A percentile compares a stretch with the other conserved stretches of the same genome.
Evolutionary conservation across 2,329 filamentous ascomycete species (phyloP).

Genomic region (Fusarium udum): DNA sequence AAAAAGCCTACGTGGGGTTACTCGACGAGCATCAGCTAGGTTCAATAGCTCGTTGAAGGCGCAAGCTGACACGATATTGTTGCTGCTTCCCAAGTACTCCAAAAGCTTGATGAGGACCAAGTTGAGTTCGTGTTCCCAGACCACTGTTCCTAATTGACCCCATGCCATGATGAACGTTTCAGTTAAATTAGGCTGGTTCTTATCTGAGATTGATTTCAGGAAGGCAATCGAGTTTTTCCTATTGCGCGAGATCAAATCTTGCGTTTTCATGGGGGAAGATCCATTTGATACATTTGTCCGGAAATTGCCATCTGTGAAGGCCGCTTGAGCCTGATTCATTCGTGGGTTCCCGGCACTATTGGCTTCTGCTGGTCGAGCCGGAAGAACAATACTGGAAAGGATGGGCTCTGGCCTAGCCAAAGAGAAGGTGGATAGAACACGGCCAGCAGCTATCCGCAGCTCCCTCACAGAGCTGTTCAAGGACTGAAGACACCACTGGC

Average conservation of each 20-base stretch:
- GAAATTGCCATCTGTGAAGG: background rate
- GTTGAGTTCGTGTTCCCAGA: constrained; percentile 84
- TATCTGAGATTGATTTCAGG: constrained; percentile 76
- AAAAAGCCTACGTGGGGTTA: constrained; percentile 75
- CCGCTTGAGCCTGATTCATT: constrained; percentile 12
- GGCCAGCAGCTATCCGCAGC: constrained; percentile 80
- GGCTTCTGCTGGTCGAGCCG: constrained; percentile 5
- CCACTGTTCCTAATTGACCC: constrained; percentile 81
- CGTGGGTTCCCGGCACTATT: background rate
- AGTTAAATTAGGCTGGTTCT: constrained; percentile 71
- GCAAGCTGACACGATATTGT: constrained; percentile 79
- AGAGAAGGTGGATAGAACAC: constrained; percentile 74
- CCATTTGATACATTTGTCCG: constrained; percentile 7
- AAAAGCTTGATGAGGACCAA: constrained; percentile 84
- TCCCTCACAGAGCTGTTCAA: constrained; percentile 87
- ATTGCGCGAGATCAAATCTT: constrained; percentile 53
- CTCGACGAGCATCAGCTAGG: constrained; percentile 71
- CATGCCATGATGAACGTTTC: constrained; percentile 89
- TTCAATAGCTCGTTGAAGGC: constrained; percentile 85
- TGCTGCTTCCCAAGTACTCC: constrained; percentile 86
- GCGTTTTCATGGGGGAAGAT: constrained; percentile 26
- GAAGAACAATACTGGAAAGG: constrained; percentile 14
- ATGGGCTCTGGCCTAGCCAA: constrained; percentile 39
- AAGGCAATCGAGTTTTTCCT: constrained; percentile 75
- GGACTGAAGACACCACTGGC: constrained; percentile 83